A percentile compares a stretch with the other conserved stretches of the same genome.
These are phyloP conservation scores for Podochytrium sp. DNA, from an alignment of 192 early-diverging fungal genomes.

Conservation along the genomic window DNA sequence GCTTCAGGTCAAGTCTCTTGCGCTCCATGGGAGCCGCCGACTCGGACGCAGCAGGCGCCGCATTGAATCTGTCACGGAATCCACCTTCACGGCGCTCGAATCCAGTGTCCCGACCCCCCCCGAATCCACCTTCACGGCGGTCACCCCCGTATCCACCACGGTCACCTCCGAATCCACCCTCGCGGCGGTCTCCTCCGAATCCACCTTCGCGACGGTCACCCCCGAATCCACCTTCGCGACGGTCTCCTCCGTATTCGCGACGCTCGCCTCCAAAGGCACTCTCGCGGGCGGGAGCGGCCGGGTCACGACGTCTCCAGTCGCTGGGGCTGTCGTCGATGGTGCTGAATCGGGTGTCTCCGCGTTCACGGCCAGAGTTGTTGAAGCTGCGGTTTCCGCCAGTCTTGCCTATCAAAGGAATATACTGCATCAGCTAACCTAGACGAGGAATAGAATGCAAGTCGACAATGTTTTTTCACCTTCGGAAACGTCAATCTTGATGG, in stretches of 20 bases:
- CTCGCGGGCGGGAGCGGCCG: background rate
- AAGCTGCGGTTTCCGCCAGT: slow-evolving; percentile 30
- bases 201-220: slow-evolving; percentile 8
- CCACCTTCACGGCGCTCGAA: slow-evolving; percentile 6
- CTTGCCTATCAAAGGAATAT: too few species aligned
- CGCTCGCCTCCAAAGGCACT: too few species aligned
- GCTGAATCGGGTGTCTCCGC: slow-evolving; percentile 48
- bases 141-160: slow-evolving; percentile 35
- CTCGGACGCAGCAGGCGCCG: background rate
- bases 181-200: slow-evolving; percentile 25
- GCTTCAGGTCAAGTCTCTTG: slow-evolving; percentile 48
- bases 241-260: slow-evolving; percentile 3
- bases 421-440: too few species aligned
- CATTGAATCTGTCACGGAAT: background rate
- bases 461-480: too few species aligned
- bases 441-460: too few species aligned
- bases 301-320: slow-evolving; percentile 28
- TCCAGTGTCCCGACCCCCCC: slow-evolving; percentile 18
- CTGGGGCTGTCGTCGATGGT: slow-evolving; percentile 10
- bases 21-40: slow-evolving; percentile 24
- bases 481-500: slow-evolving; percentile 85
- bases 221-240: background rate
- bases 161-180: slow-evolving; percentile 21
- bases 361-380: slow-evolving; percentile 34
- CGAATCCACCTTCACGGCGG: slow-evolving; percentile 24